Conservation (phyloP, 805 yeast species). For the Diddensiella caesifluorescens region DNA sequence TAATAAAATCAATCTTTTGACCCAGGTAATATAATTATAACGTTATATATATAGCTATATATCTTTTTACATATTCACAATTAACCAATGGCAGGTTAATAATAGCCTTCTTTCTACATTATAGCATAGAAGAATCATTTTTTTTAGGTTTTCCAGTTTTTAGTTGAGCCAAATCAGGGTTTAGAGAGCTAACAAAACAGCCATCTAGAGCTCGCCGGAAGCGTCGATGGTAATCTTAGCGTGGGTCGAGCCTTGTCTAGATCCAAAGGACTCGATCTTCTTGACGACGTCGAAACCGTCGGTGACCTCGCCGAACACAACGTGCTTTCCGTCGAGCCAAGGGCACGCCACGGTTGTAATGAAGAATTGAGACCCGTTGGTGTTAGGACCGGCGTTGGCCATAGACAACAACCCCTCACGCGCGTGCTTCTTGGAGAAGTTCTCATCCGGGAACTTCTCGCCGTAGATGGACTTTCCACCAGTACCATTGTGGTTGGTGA, state of each 20-base stretch:
- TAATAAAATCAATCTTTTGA: too few relatives aligned
- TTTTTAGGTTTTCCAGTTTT: too few relatives aligned
- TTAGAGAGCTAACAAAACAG: too few relatives aligned
- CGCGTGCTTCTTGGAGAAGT: slow-evolving; percentile 63
- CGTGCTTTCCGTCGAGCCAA: slow-evolving; percentile 92
- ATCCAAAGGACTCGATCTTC: slow-evolving; percentile 75
- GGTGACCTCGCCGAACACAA: slow-evolving; percentile 86
- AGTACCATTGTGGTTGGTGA: slow-evolving; percentile 79
- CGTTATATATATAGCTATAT: too few relatives aligned
- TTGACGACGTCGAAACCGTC: slow-evolving; percentile 83
- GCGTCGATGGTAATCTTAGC: slow-evolving; percentile 60
- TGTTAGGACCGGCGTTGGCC: slow-evolving; percentile 98
- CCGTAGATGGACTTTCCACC: slow-evolving; percentile 91
- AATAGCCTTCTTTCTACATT: too few relatives aligned
- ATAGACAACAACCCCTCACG: slow-evolving; percentile 81
- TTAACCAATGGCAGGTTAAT: too few relatives aligned
- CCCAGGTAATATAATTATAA: too few relatives aligned
- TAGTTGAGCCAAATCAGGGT: too few relatives aligned
- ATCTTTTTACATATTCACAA: too few relatives aligned
- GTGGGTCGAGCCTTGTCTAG: slow-evolving; percentile 59
- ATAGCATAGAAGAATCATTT: too few relatives aligned
- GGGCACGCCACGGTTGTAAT: slow-evolving; percentile 84
- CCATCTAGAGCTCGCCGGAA: slow-evolving; percentile 51
- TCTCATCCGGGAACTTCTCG: slow-evolving; percentile 70
- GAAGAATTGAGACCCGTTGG: slow-evolving; percentile 97